Base-by-base conservation (phyloP, 805 yeast species). In the Saturnispora dispora region DNA sequence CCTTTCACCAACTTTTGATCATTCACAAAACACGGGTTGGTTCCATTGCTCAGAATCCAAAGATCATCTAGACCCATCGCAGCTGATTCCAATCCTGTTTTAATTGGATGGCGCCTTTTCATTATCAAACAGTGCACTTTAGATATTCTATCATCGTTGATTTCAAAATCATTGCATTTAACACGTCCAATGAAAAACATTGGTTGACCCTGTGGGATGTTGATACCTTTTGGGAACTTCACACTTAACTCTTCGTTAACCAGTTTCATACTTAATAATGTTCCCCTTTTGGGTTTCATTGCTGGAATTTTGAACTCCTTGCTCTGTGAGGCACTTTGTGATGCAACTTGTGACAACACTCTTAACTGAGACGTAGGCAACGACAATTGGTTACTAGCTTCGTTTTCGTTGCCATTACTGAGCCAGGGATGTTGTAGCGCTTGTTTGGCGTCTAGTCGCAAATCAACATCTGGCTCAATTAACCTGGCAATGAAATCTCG, bases 371-470 rank as follows among this genome's bases (percentile, higher is more conserved):
- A 56, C 49, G 71, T 76, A 58, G 83, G 88, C 59, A 82, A 87
- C 0, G 86, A 81, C 55, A 81, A 60, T 83, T 88, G 4, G 88
- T 82, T 48, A 85, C 66, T 56, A 88, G 81, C 3, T 69, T 60
- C 45, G 60, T 59, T 51, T 37, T 58, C 33, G 42, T 63, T 18
- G 9, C 23, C 55, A 28, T 63, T 72, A 18, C 55, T 64, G n/a
- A 91, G 71, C 99, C 99, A 93, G 3, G 84, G 83, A 63, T 88
- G 95, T 18, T 71, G 63, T 45, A 91, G 71, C 0, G 97, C 97
- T 51, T 77, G 79, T 6, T 71, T 71, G 0, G 98, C 96, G 18
- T 83, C 79, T 18, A 86, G 75, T 54, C 99, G 74, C 39, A 75
- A 64, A 35, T 74, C 68, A 0, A 96, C 96, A 62, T 89, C 84